Conservation (phyloP, 306 rosid species). For the Erythrophleum fordii region DNA sequence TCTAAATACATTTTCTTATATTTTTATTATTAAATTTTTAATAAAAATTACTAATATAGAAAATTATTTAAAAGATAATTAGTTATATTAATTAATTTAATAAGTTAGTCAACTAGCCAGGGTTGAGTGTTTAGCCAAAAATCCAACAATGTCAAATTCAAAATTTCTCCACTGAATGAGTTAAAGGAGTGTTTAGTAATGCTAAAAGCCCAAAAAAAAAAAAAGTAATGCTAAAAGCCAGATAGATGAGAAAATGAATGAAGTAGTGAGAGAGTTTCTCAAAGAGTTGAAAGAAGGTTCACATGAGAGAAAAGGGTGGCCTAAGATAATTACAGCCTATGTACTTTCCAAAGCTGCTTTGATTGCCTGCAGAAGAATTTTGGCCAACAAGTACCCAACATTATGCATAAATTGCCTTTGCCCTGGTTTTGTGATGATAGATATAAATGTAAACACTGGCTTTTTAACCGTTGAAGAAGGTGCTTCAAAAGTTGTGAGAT, state of each 20-base stretch:
- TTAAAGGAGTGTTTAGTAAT: conserved; percentile 45
- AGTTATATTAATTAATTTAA: too few relatives aligned
- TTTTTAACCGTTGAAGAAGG: conserved; percentile 47
- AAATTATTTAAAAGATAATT: too few relatives aligned
- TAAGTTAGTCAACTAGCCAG: too few relatives aligned
- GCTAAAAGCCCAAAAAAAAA: too few relatives aligned
- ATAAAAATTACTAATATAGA: too few relatives aligned
- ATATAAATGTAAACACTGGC: conserved; percentile 41
- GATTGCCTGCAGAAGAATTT: conserved; percentile 49
- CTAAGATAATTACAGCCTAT: conserved; percentile 30
- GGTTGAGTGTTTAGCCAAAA: too few relatives aligned
- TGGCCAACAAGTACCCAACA: conserved; percentile 35
- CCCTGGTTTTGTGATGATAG: conserved; percentile 48
- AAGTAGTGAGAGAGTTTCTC: conserved; percentile 36
- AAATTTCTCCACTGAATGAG: conserved; percentile 34
- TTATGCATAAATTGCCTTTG: conserved; percentile 46
- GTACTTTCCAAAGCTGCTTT: conserved; percentile 48
- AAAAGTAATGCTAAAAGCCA: conserved; percentile 36
- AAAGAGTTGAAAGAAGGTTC: conserved; percentile 45
- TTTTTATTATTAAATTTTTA: too few relatives aligned
- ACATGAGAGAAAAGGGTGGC: conserved; percentile 46
- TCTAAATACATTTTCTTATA: too few relatives aligned
- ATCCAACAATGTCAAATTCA: too few relatives aligned
- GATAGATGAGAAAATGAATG: conserved; percentile 47
- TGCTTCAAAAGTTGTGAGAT: conserved; percentile 26